These are phyloP conservation scores for Fusarium bulbicola DNA, from an alignment of 2,329 filamentous ascomycete species.

Conservation along the genomic window DNA sequence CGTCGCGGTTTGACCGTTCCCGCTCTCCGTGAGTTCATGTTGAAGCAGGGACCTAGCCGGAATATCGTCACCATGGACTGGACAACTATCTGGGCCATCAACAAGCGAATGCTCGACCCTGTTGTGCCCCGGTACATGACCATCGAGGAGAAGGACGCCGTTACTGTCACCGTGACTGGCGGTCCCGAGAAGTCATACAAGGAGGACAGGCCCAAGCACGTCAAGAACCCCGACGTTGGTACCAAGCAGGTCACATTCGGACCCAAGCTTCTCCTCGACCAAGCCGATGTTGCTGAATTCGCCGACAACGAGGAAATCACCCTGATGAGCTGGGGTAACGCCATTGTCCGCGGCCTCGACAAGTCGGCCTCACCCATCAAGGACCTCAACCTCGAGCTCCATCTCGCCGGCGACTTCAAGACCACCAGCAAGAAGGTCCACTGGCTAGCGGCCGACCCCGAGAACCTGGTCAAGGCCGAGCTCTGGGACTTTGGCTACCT, in stretches of 20 bases:
- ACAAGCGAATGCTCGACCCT: slow-evolving; percentile 86
- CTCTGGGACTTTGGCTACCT: slow-evolving; percentile 96
- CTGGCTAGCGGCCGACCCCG: slow-evolving; percentile 81
- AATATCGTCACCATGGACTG: slow-evolving; percentile 88
- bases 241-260: slow-evolving; percentile 87
- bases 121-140: slow-evolving; percentile 78
- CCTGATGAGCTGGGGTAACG: slow-evolving; percentile 96
- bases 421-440: slow-evolving; percentile 96
- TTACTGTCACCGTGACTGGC: slow-evolving; percentile 75
- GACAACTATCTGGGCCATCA: slow-evolving; percentile 76
- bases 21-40: slow-evolving; percentile 83
- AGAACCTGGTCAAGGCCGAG: slow-evolving; percentile 82
- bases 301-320: slow-evolving; percentile 90
- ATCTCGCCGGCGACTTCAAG: slow-evolving; percentile 93
- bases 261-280: slow-evolving; percentile 80
- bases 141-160: slow-evolving; percentile 74
- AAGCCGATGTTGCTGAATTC: slow-evolving; percentile 85
- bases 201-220: slow-evolving; percentile 85
- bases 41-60: slow-evolving; percentile 84
- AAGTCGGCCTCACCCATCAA: slow-evolving; percentile 66
- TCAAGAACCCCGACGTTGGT: slow-evolving; percentile 87
- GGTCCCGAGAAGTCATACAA: slow-evolving; percentile 69
- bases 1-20: slow-evolving; percentile 82
- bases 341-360: slow-evolving; percentile 75
- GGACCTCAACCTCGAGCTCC: slow-evolving; percentile 81